Evolutionary conservation across 2,329 filamentous ascomycete genomes (phyloP).

Genomic region (Fusarium tanahbumbuense): DNA sequence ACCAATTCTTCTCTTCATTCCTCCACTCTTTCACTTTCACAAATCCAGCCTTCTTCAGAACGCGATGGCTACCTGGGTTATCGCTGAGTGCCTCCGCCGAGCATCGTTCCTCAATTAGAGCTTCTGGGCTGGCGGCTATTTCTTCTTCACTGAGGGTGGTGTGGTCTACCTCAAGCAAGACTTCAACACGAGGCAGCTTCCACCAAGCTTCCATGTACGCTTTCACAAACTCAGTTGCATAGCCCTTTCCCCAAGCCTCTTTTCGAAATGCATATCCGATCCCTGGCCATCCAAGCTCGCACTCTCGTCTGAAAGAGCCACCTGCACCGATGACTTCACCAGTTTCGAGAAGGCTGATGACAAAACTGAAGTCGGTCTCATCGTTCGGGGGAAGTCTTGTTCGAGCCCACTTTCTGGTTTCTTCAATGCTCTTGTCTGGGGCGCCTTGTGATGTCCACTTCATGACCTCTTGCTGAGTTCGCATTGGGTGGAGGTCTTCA

Average conservation of each 20-base stretch:
- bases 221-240: background rate
- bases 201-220: slow-evolving; percentile 18
- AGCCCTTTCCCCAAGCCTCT: slow-evolving; percentile 16
- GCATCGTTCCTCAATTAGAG: background rate
- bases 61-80: background rate
- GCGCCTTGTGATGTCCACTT: slow-evolving; percentile 14
- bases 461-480: slow-evolving; percentile 14
- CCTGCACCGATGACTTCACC: slow-evolving; percentile 7
- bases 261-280: slow-evolving; percentile 19
- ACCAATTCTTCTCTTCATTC: slow-evolving; percentile 15
- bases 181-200: background rate
- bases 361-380: background rate
- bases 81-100: slow-evolving; percentile 6
- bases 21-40: background rate
- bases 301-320: slow-evolving; percentile 3
- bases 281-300: slow-evolving; percentile 13
- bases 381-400: background rate
- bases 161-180: background rate
- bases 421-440: background rate
- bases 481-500: slow-evolving; percentile 6
- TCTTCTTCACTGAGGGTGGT: slow-evolving; percentile 4
- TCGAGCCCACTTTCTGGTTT: background rate
- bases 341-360: slow-evolving; percentile 6
- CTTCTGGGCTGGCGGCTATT: background rate
- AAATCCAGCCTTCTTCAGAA: slow-evolving; percentile 7